A percentile compares a stretch with the other conserved stretches of the same genome.
Evolutionary conservation across 192 early-diverging fungal genomes (phyloP).

Genomic region (Borealophlyctis nickersoniae): DNA sequence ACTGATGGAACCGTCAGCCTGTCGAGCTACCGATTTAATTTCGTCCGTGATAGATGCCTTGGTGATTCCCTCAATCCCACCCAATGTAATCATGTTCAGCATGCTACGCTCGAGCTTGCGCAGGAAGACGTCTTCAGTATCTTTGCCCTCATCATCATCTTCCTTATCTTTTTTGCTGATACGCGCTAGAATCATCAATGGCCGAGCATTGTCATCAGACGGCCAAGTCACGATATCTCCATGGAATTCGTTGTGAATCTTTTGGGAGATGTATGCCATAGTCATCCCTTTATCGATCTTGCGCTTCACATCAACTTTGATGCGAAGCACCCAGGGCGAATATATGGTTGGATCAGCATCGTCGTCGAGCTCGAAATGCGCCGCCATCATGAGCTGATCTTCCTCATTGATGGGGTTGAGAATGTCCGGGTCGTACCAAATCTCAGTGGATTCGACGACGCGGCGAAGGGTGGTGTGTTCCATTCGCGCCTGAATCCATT

Average conservation of each 20-base stretch:
- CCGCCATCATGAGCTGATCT: constrained; percentile 85
- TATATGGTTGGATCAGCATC: constrained; percentile 56
- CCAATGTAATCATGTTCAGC: constrained; percentile 79
- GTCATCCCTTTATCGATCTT: constrained; percentile 88
- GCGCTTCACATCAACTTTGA: constrained; percentile 57
- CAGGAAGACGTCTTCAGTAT: constrained; percentile 87
- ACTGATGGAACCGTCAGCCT: constrained; percentile 29
- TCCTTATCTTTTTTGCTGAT: constrained; percentile 72
- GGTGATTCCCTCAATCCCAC: constrained; percentile 81
- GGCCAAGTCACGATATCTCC: constrained; percentile 71
- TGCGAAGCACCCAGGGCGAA: constrained; percentile 58
- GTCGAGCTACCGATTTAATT: neutral
- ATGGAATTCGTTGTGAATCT: constrained; percentile 76
- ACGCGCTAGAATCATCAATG: constrained; percentile 84
- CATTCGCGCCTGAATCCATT: constrained; percentile 80
- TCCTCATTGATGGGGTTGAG: constrained; percentile 73
- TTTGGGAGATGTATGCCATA: constrained; percentile 77
- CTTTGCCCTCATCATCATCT: constrained; percentile 52
- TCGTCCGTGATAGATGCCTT: constrained; percentile 74
- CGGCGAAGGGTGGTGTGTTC: constrained; percentile 90
- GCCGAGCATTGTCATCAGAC: constrained; percentile 88
- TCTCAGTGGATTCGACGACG: constrained; percentile 83
- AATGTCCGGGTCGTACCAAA: constrained; percentile 94
- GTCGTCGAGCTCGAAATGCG: constrained; percentile 80
- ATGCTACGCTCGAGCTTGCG: constrained; percentile 81